Percentiles rank a stretch among this genome's conserved stretches.
These are phyloP conservation scores for Metschnikowia vanudenii DNA, from an alignment of 805 yeast genomes.

Conservation along the genomic window DNA sequence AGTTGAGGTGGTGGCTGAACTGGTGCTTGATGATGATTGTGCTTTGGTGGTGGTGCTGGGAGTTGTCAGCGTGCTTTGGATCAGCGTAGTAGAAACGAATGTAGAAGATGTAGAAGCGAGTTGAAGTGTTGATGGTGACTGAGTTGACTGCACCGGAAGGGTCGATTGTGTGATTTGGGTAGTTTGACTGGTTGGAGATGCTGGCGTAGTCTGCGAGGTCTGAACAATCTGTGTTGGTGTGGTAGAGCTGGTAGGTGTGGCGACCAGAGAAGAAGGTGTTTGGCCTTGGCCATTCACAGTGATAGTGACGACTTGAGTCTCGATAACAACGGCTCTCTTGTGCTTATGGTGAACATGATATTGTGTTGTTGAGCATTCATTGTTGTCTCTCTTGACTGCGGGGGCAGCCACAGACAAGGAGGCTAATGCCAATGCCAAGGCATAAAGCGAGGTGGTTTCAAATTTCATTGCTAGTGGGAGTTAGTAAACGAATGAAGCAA, in stretches of 20 bases:
- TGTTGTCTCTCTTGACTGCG: constrained; percentile 15
- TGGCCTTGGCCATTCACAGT: constrained; percentile 45
- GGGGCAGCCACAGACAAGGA: constrained; percentile 18
- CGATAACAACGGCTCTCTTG: constrained; percentile 57
- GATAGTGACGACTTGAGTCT: constrained; percentile 42
- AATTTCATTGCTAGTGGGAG: constrained; percentile 14
- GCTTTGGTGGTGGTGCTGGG: constrained; percentile 16
- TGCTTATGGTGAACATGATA: constrained; percentile 60
- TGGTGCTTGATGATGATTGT: constrained; percentile 16
- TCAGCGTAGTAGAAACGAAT: constrained; percentile 24
- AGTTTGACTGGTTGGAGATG: neutral
- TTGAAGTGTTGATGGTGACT: neutral
- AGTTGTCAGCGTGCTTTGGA: constrained; percentile 15
- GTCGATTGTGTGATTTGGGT: constrained; percentile 5
- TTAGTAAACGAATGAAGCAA: constrained; percentile 6
- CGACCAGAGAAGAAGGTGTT: constrained; percentile 25
- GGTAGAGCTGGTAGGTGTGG: neutral
- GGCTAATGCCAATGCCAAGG: constrained; percentile 14
- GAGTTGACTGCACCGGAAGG: too few relatives aligned
- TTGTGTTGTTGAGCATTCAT: constrained; percentile 18
- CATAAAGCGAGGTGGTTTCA: constrained; percentile 12
- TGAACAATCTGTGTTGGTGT: neutral
- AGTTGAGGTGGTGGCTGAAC: constrained; percentile 31
- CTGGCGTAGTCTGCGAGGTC: neutral
- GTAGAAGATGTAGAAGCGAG: constrained; percentile 16